A percentile compares a stretch with the other conserved stretches of the same genome.
phyloP scores from a whole-genome alignment of 108 stramenopile genomes.

The Nitzschia putrida region DNA sequence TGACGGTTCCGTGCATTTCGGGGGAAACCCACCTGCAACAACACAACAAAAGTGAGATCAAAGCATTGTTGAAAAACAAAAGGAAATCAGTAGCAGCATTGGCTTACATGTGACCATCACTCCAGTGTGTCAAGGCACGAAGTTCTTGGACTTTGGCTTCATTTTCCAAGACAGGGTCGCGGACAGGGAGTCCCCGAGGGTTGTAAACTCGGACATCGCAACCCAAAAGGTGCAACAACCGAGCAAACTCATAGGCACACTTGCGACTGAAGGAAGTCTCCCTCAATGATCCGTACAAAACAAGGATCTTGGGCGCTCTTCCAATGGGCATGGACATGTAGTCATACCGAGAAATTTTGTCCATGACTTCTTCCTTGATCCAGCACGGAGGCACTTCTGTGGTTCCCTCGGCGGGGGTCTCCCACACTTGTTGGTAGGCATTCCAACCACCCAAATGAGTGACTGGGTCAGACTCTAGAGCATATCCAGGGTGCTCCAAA shows the following conservation, averaged over 20 bases:
- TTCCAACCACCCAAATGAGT: slow-evolving; percentile 52
- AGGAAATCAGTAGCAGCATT: not conserved
- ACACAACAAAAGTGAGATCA: not conserved
- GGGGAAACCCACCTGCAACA: slow-evolving; percentile 45
- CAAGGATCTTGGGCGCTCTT: slow-evolving; percentile 48
- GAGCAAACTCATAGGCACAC: slow-evolving; percentile 55
- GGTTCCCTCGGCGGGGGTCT: not conserved
- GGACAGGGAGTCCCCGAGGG: slow-evolving; percentile 57
- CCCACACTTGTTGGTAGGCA: slow-evolving; percentile 42
- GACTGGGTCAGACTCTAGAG: slow-evolving; percentile 36
- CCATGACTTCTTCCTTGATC: slow-evolving; percentile 43
- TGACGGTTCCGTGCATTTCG: slow-evolving; percentile 73
- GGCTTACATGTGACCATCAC: slow-evolving; percentile 52
- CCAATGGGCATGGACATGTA: slow-evolving; percentile 49
- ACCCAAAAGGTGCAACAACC: slow-evolving; percentile 52
- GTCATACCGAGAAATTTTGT: slow-evolving; percentile 42
- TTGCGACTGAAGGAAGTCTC: slow-evolving; percentile 48
- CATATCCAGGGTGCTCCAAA: slow-evolving; percentile 52
- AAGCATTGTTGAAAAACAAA: not conserved
- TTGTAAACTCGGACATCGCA: slow-evolving; percentile 68
- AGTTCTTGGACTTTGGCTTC: slow-evolving; percentile 61
- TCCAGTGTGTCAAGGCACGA: slow-evolving; percentile 63
- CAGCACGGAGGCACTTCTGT: slow-evolving; percentile 23
- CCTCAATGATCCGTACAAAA: slow-evolving; percentile 61
- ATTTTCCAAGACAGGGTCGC: slow-evolving; percentile 57